Conservation (phyloP, 2,329 filamentous ascomycete genomes). For the Magnaporthiopsis incrustans region DNA sequence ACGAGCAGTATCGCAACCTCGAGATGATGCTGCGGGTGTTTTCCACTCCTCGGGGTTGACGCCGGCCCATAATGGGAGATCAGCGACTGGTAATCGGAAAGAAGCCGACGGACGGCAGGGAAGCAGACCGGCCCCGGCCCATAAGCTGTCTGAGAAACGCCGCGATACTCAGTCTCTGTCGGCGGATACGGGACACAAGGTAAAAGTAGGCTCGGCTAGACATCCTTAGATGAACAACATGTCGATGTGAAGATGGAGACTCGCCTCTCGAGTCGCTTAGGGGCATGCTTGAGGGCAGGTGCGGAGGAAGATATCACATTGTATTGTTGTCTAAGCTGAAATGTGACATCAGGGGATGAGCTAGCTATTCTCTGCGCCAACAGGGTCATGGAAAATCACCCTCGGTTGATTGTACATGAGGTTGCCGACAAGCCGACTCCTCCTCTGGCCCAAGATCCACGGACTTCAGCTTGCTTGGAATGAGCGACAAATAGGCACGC, state of each 20-base stretch:
- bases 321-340: neutral
- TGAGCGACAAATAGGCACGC: neutral
- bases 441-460: neutral
- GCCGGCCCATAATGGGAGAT: no score
- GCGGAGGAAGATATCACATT: neutral
- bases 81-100: neutral
- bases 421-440: neutral
- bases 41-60: neutral
- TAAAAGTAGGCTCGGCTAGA: no score
- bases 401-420: neutral
- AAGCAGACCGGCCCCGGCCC: no score
- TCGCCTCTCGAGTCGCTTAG: no score
- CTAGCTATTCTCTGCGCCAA: neutral
- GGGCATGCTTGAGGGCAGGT: neutral
- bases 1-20: conserved; percentile 21
- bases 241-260: no score
- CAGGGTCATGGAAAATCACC: neutral
- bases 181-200: no score
- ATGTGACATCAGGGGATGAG: neutral
- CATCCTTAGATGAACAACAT: no score
- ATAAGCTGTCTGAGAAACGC: no score
- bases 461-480: neutral
- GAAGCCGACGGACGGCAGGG: no score
- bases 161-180: no score
- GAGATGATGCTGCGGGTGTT: neutral